Evolutionary conservation across 2,329 filamentous ascomycete species (phyloP).

Genomic region (Lecanicillium sp.): DNA sequence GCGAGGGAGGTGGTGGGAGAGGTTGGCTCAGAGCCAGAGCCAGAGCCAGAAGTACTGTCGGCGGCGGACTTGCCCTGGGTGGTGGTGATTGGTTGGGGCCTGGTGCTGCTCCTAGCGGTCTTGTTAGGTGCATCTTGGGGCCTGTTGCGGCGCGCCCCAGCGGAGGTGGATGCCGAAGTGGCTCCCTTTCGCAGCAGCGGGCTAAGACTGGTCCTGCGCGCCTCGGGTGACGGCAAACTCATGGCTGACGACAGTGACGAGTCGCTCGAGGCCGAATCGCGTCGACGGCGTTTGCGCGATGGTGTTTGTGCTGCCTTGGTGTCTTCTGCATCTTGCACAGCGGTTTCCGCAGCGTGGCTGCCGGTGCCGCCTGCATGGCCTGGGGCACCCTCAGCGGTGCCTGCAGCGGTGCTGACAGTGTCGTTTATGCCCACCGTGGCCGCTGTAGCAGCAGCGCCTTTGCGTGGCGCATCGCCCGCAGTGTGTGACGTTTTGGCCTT

Average conservation of each 20-base stretch:
- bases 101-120: no score
- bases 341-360: slow-evolving; percentile 2
- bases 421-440: no score
- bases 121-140: slow-evolving; percentile 9
- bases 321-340: slow-evolving; percentile 9
- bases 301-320: slow-evolving; percentile 24
- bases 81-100: slow-evolving; percentile 29
- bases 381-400: not conserved
- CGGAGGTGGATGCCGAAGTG: not conserved
- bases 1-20: slow-evolving; percentile 20
- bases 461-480: slow-evolving; percentile 6
- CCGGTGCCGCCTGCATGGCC: slow-evolving; percentile 1
- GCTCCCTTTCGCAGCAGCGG: not conserved
- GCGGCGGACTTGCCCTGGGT: slow-evolving; percentile 30
- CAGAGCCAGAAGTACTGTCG: slow-evolving; percentile 27
- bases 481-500: slow-evolving; percentile 22
- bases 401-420: not conserved
- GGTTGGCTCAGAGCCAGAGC: slow-evolving; percentile 25
- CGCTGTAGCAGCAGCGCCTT: no score
- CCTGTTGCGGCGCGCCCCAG: not conserved
- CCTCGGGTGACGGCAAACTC: slow-evolving; percentile 30
- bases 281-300: slow-evolving; percentile 24
- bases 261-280: slow-evolving; percentile 31
- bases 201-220: slow-evolving; percentile 3
- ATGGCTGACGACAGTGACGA: slow-evolving; percentile 32